Evolutionary conservation across 1,284 basidiomycete species (phyloP).

Genomic region (Chondrostereum purpureum): DNA sequence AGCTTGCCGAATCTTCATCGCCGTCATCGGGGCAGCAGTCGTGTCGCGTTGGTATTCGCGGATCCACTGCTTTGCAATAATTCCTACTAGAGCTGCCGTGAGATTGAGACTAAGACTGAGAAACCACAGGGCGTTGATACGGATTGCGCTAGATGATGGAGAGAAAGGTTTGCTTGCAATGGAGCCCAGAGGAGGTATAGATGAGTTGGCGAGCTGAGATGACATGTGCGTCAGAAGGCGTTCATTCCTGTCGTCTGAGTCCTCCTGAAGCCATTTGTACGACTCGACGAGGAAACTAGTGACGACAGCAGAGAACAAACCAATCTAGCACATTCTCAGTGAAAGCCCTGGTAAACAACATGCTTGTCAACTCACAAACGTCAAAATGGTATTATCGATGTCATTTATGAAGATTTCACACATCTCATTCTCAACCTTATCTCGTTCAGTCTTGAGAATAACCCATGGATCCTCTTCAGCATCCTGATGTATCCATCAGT

Average conservation of each 20-base stretch:
- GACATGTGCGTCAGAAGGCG: not conserved
- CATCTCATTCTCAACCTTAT: not conserved
- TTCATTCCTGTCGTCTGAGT: not conserved
- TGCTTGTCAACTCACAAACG: not conserved
- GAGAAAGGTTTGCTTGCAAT: too few relatives aligned
- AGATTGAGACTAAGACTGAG: slow-evolving; percentile 1
- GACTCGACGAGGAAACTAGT: slow-evolving; percentile 4
- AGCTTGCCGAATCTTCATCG: not conserved
- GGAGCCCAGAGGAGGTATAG: too few relatives aligned
- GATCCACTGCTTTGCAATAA: not conserved
- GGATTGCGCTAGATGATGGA: not conserved
- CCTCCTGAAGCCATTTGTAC: slow-evolving; percentile 2
- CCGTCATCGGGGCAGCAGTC: not conserved
- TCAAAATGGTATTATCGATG: not conserved
- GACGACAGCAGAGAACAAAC: slow-evolving; percentile 4
- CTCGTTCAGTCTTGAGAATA: not conserved
- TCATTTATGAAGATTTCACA: not conserved
- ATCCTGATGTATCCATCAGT: too few relatives aligned
- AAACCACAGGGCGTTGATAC: not conserved
- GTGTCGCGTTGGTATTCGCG: slow-evolving; percentile 5
- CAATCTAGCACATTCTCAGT: not conserved
- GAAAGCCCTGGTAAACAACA: not conserved
- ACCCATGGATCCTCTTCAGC: not conserved
- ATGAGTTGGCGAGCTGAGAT: not conserved
- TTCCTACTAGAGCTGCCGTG: not conserved